phyloP scores from a whole-genome alignment of 1,284 basidiomycete species.

The Abortiporus biennis region DNA sequence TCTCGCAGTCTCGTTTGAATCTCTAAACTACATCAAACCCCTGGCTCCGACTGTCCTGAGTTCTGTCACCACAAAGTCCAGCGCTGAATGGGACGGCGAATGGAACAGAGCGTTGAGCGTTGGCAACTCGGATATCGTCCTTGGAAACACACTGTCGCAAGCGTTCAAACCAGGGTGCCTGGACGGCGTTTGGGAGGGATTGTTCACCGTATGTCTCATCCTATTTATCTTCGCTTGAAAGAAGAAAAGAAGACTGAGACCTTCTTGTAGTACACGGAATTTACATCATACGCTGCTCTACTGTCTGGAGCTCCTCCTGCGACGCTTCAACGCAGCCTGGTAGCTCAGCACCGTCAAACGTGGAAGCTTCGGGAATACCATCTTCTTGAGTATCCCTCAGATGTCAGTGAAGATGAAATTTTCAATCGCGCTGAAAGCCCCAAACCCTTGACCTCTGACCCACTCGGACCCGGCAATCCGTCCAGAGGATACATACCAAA shows the following conservation, averaged over 20 bases:
- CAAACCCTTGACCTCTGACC: slow-evolving; percentile 6
- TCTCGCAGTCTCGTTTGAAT: slow-evolving; percentile 23
- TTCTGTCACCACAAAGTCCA: slow-evolving; percentile 16
- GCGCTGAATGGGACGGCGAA: slow-evolving; percentile 34
- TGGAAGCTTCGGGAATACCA: slow-evolving; percentile 74
- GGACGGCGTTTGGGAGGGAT: slow-evolving; percentile 72
- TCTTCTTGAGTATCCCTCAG: slow-evolving; percentile 26
- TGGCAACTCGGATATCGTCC: slow-evolving; percentile 23
- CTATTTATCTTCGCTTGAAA: no score
- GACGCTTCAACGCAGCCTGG: slow-evolving; percentile 46
- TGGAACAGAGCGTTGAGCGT: slow-evolving; percentile 51
- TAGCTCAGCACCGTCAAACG: slow-evolving; percentile 68
- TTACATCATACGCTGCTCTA: slow-evolving; percentile 57
- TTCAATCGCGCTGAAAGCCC: slow-evolving; percentile 15
- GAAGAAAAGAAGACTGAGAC: no score
- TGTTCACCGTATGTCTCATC: slow-evolving; percentile 52
- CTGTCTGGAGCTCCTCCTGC: slow-evolving; percentile 55
- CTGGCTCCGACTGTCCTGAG: slow-evolving; percentile 30
- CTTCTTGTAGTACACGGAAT: slow-evolving; percentile 70
- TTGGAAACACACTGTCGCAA: slow-evolving; percentile 28
- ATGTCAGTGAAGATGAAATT: slow-evolving; percentile 19
- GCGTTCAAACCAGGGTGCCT: slow-evolving; percentile 58
- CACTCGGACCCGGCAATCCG: slow-evolving; percentile 28
- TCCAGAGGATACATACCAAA: slow-evolving; percentile 49
- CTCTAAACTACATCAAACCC: slow-evolving; percentile 28